Evolutionary conservation across 352 stramenopile species (phyloP), one percentile per base, ranked within the genome.

Genomic region (Globisporangium splendens): DNA sequence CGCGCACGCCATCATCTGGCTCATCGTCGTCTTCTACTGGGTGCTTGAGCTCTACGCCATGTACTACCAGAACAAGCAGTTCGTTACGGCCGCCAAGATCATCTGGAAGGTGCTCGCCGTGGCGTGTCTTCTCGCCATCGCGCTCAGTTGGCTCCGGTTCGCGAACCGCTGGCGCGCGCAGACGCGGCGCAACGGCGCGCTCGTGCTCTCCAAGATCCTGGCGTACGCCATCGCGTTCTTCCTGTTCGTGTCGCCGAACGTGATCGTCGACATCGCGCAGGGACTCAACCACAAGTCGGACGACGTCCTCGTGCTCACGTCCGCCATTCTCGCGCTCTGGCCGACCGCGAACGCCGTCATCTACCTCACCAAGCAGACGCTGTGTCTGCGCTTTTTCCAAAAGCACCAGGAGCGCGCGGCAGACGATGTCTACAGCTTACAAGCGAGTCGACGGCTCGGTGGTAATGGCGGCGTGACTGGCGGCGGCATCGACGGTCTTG

Each of bases 221-320:
- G 81, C 79, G 50, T 95, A 91, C 72, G 84, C 80, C 15, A 60
- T 95, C 31, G 72, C 78, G 24, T 95, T 91, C 63, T 77, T 88
- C 28, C 43, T 87, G 10, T 86, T 90, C 50, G 85, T 95, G 15
- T 73, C 70, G 8, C 85, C 85, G 2, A 88, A 80, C 48, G 75
- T 92, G 13, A 63, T 92, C 28, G 75, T 79, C 20, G 83, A 91
- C 64, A 59, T 89, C 28, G 70, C 72, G 15, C 69, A 69, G 5
- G 71, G 78, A 21, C 58, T 88, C 17, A 67, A 87, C 51, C 70
- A 66, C 31, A 57, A 67, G 31, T 61, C 72, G 39, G 48, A 68
- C 11, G 44, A 89, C 51, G 66, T 67, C 21, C 65, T 78, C 20
- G 66, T 75, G 6, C 8, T 39, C 41, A 70, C 70, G 14, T 84